Base-by-base conservation (phyloP, 2,329 filamentous ascomycete species). In the Penicillium sp. region DNA sequence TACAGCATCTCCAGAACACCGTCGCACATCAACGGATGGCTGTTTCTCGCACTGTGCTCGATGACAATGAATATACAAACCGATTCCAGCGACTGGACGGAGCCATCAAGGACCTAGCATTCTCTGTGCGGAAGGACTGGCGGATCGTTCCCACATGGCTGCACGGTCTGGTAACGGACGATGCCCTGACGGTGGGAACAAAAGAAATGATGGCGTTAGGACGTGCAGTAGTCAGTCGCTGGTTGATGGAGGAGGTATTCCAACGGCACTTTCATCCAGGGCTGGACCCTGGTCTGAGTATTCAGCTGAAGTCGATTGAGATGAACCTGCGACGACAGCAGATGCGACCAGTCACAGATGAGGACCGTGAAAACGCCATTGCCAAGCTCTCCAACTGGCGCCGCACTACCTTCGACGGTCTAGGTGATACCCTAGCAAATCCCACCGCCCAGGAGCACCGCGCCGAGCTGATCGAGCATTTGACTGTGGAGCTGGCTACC, bases 151-250 rank as follows among this genome's bases (percentile, higher is more conserved):
- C 95, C 0, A 72, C 81, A 6, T 98, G 92, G 91, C 80, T 99
- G 45, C 84, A 86, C 53, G 83, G 82, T 24, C 90, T 87, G 53
- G 90, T 96, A 63, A 97, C 93, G 73, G 82, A 89, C 52, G 93
- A 96, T 67, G 93, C 92, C 1, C 82, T 96, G 53, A 85, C 88
- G 67, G 91, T 89, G 10, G 95, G 93, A 59, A 96, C 93, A 70
- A 93, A 97, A 73, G 95, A 99, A 75, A 99, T 99, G 95, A 98
- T 92, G 7, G 93, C 93, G 5, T 89, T 96, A 24, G 95, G 95
- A 16, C 86, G 93, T 53, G 92, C 93, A 13, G 86, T 93, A 62
- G 92, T 99, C 65, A 90, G 90, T 27, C 86, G 88, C 58, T 99
- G 93, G 91, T 79, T 99, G 6, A 87, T 93, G 24, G 91, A 96